These are phyloP conservation scores for Bacidia gigantensis DNA, from an alignment of 495 filamentous ascomycete genomes.

Conservation along the genomic window DNA sequence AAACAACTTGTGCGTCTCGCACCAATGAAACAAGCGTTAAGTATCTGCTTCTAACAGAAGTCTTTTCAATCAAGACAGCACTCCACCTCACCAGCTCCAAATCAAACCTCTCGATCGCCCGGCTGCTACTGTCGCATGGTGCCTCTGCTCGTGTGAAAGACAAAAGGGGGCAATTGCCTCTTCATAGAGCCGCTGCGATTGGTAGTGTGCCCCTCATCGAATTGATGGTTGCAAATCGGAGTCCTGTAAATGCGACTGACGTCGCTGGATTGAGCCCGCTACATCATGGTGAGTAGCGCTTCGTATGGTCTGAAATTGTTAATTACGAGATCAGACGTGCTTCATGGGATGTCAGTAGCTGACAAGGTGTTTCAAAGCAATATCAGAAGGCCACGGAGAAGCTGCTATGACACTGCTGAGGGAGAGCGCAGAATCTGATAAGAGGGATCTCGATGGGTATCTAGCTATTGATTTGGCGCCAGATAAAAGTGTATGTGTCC, in stretches of 20 bases:
- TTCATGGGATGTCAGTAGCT: background rate
- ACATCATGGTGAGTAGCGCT: constrained; percentile 50
- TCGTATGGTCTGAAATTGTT: background rate
- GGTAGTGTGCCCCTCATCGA: constrained; percentile 78
- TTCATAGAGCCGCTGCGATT: constrained; percentile 84
- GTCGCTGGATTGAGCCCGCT: constrained; percentile 69
- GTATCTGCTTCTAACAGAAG: background rate
- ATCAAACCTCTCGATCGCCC: constrained; percentile 64
- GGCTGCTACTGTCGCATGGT: constrained; percentile 57
- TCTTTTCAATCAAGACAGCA: constrained; percentile 43
- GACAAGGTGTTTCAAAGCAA: constrained; percentile 21
- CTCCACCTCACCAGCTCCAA: constrained; percentile 91
- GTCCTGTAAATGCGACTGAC: constrained; percentile 81
- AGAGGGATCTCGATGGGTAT: constrained; percentile 56
- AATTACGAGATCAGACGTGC: background rate
- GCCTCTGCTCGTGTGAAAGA: constrained; percentile 78
- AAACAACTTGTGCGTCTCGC: too few relatives aligned
- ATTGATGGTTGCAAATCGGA: constrained; percentile 56
- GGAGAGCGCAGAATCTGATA: constrained; percentile 71
- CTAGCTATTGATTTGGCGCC: constrained; percentile 74
- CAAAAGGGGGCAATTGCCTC: constrained; percentile 66
- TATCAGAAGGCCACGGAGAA: constrained; percentile 89
- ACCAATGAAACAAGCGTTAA: too few relatives aligned
- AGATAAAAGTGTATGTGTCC: constrained; percentile 49
- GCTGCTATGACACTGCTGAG: constrained; percentile 70